Conservation (phyloP, 805 yeast genomes). For the Lipomyces orientalis region DNA sequence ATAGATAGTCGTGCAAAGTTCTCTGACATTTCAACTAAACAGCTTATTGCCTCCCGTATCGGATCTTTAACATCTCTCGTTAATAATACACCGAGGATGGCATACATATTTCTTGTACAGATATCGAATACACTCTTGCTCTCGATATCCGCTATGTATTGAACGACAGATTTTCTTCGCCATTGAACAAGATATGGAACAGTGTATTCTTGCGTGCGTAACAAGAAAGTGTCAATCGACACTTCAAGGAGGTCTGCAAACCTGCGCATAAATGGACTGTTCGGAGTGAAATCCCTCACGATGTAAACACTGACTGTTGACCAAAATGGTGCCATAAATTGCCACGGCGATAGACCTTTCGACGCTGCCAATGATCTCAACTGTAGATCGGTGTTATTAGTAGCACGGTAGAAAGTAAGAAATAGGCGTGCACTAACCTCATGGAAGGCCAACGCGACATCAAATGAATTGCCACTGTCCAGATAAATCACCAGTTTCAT, state of each 20-base stretch:
- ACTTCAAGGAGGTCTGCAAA: constrained; percentile 72
- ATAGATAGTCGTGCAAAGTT: constrained; percentile 48
- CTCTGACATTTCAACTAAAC: constrained; percentile 60
- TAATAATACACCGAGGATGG: constrained; percentile 63
- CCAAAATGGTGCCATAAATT: constrained; percentile 76
- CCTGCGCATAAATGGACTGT: constrained; percentile 60
- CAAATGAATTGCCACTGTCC: constrained; percentile 68
- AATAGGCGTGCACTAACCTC: constrained; percentile 48
- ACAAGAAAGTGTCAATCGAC: constrained; percentile 63
- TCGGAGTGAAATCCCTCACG: constrained; percentile 57
- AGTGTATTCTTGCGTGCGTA: constrained; percentile 72
- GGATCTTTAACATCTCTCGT: constrained; percentile 57
- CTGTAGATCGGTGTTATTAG: constrained; percentile 6
- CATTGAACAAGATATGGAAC: constrained; percentile 76
- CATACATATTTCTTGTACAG: constrained; percentile 55
- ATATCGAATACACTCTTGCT: constrained; percentile 55
- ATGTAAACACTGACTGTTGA: constrained; percentile 71
- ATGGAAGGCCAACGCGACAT: constrained; percentile 70
- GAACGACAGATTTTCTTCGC: constrained; percentile 64
- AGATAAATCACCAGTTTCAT: constrained; percentile 69
- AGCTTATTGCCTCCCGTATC: constrained; percentile 56
- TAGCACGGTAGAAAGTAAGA: background rate
- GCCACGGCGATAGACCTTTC: constrained; percentile 72
- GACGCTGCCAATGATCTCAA: constrained; percentile 51
- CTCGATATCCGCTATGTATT: constrained; percentile 62